Evolutionary conservation across 2,329 filamentous ascomycete species (phyloP).

Genomic region (Arthrinium phaeospermum): DNA sequence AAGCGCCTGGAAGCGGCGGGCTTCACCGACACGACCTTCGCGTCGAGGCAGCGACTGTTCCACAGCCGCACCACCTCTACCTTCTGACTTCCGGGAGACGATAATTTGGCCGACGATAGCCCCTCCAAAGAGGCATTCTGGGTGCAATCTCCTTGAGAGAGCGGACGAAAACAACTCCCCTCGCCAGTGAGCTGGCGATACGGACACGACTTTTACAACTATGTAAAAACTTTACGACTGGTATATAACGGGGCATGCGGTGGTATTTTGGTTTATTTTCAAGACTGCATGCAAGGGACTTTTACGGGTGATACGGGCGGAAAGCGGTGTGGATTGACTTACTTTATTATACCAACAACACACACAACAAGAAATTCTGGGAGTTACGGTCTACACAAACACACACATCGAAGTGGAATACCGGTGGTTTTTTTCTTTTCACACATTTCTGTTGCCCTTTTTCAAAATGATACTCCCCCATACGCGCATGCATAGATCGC

Average conservation of each 20-base stretch:
- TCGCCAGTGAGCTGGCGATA: not conserved
- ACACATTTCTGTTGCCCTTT: not conserved
- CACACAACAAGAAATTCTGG: not conserved
- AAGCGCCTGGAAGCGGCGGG: constrained; percentile 16
- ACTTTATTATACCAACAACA: not conserved
- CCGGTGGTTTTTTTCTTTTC: not conserved
- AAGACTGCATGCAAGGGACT: not conserved
- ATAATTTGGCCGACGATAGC: not conserved
- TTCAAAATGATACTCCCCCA: constrained; percentile 1
- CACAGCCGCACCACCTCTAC: constrained; percentile 7
- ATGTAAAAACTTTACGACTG: not conserved
- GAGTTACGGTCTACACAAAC: not conserved
- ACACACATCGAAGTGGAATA: not conserved
- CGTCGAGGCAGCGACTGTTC: constrained; percentile 6
- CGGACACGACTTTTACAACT: not conserved
- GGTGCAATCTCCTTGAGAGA: not conserved
- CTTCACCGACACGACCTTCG: constrained; percentile 18
- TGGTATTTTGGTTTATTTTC: not conserved
- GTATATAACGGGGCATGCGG: not conserved
- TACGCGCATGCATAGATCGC: constrained; percentile 15
- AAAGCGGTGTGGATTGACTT: not conserved
- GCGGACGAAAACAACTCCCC: not conserved
- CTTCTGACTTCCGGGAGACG: not conserved
- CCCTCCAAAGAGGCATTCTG: not conserved
- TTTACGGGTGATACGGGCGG: not conserved